Base-by-base conservation (phyloP, 2,329 filamentous ascomycete species). In the Trichoderma pleuroti region DNA sequence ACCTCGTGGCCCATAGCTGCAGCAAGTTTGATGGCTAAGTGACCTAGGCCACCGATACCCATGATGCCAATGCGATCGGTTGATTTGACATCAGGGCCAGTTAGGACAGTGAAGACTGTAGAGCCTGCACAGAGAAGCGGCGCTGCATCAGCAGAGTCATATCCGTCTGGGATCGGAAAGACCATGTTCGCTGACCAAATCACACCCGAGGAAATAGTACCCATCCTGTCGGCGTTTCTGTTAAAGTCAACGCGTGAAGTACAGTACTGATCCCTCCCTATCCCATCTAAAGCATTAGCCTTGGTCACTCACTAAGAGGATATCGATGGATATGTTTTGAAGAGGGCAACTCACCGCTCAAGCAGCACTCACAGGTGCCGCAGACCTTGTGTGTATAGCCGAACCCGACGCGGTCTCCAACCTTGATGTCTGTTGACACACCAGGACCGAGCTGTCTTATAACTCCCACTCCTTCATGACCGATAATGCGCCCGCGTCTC, bases 301-400 rank as follows among this genome's bases (percentile, higher is more conserved):
- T 21, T 61, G n/a, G 18, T 42, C 10, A n/a, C 14, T 9, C 12
- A 32, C 54, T 18, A 12, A 59, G 34, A 42, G 34, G 26, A 39
- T 28, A 61, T 61, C 10, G 16, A 62, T 30, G 6, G 24, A 42
- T 42, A 14, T 14, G 9, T 21, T 32, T 32, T 12, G 8, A 42
- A 59, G 52, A 56, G 16, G 14, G n/a, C 9, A 30, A 32, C 36
- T 30, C 18, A 62, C 60, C 60, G 18, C 36, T 49, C 18, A 63
- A 32, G n/a, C 60, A 63, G n/a, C 36, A 63, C 4, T 63, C 36
- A 14, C 60, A 63, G n/a, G 10, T 63, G 39, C 60, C 60, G 60
- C 60, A 63, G 36, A 63, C 60, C 36, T 63, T 63, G 60, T 63
- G 60, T 16, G 60, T 63, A 16, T 63, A 63, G 12, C 60, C 60